Percentiles rank a stretch among this genome's conserved stretches.
Conservation (phyloP, 2,329 filamentous ascomycete genomes). For the Cercospora brassicicola region DNA sequence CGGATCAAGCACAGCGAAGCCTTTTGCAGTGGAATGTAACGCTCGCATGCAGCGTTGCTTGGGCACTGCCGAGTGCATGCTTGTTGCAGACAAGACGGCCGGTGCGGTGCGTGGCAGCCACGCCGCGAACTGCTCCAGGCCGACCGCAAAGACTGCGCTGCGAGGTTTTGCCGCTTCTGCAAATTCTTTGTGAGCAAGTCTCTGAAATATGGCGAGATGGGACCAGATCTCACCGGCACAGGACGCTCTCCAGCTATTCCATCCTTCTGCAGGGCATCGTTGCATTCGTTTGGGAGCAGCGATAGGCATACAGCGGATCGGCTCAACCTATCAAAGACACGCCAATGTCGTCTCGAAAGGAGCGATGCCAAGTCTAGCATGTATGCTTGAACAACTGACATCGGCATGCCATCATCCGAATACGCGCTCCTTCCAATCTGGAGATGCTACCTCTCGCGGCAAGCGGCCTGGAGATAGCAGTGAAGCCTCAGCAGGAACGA, state of each 20-base stretch:
- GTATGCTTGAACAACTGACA: too few relatives aligned
- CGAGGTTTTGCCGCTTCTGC: background rate
- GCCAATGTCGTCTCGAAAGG: too few relatives aligned
- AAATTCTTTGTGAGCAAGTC: background rate
- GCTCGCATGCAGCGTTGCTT: background rate
- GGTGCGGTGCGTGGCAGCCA: background rate
- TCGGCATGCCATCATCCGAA: too few relatives aligned
- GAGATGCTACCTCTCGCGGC: background rate
- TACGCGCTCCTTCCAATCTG: background rate
- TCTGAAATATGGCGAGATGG: background rate
- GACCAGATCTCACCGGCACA: background rate
- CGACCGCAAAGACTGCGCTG: background rate
- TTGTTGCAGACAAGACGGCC: background rate
- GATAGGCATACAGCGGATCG: background rate
- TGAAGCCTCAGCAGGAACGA: background rate
- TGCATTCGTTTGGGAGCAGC: background rate
- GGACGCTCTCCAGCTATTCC: too few relatives aligned
- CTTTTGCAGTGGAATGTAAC: background rate
- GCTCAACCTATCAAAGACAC: background rate
- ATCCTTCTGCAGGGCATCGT: background rate
- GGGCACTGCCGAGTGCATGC: background rate
- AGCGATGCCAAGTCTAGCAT: too few relatives aligned
- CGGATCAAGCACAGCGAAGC: conserved; percentile 2
- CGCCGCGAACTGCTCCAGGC: background rate
- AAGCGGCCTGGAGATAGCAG: background rate